Conservation (phyloP, 208 protist species). For the Leishmania braziliensis region DNA sequence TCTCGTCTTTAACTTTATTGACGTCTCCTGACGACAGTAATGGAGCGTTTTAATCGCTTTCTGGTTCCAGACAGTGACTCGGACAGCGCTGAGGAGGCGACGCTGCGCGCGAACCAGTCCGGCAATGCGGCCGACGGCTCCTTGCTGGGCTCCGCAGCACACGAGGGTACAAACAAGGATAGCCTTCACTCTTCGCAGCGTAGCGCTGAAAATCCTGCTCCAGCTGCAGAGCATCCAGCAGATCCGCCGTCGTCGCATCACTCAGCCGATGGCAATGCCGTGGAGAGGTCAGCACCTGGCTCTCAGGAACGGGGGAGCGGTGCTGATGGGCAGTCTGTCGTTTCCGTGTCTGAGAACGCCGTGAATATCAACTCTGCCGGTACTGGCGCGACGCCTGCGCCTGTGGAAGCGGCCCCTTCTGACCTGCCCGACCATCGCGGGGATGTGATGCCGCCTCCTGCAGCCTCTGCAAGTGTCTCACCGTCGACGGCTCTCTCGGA, state of each 20-base stretch:
- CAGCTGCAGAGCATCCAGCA: background rate
- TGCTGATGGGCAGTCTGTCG: background rate
- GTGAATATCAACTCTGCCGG: background rate
- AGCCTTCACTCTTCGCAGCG: background rate
- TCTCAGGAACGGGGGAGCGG: background rate
- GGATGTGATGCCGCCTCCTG: background rate
- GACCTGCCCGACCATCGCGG: background rate
- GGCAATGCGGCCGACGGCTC: constrained; percentile 3
- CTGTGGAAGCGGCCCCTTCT: background rate
- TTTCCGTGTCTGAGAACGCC: background rate
- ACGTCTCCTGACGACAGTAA: background rate
- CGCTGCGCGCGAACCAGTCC: background rate
- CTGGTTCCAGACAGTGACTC: constrained; percentile 62
- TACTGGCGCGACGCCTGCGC: background rate
- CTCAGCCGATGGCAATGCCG: background rate
- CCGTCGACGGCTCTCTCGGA: background rate
- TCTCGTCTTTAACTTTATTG: background rate
- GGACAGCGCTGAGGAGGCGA: constrained; percentile 41
- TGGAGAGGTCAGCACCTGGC: background rate
- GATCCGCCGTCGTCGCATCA: background rate
- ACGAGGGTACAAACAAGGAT: background rate
- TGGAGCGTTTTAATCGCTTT: constrained; percentile 60
- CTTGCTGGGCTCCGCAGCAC: background rate
- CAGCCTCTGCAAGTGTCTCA: background rate
- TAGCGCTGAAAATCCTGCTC: background rate